Evolutionary conservation across 768 basidiomycete species (phyloP).

Genomic region (Termitomyces eurrhizus): DNA sequence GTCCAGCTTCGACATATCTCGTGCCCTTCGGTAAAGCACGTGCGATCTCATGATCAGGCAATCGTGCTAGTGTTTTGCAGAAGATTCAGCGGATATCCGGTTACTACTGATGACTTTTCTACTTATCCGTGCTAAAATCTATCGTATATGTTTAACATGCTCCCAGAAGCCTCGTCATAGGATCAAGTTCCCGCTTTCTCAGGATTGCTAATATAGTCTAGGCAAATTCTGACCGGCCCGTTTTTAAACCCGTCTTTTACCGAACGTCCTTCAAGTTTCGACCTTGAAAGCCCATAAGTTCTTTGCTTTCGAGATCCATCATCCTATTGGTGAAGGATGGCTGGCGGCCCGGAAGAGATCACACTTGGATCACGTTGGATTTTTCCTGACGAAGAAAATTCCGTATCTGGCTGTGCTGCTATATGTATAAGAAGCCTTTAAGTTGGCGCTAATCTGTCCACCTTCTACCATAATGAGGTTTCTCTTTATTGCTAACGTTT

Average conservation of each 20-base stretch:
- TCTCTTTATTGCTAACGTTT: conserved; percentile 17
- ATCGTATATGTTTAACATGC: not conserved
- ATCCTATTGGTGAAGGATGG: not conserved
- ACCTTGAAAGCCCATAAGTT: not conserved
- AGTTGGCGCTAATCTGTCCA: not conserved
- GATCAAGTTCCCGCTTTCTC: conserved; percentile 3
- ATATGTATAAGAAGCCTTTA: conserved; percentile 1
- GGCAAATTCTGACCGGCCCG: conserved; percentile 9
- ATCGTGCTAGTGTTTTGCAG: conserved; percentile 8
- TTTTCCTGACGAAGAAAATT: conserved; percentile 11
- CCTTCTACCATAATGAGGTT: conserved; percentile 20
- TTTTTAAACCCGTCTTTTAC: not conserved
- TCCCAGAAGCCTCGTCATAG: conserved; percentile 10
- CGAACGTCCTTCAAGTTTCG: not conserved
- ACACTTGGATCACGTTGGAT: conserved; percentile 6
- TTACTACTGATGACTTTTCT: not conserved
- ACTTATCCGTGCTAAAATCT: not conserved
- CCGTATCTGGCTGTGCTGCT: not conserved
- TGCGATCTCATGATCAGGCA: conserved; percentile 10
- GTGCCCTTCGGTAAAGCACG: conserved; percentile 9
- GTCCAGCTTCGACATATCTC: not conserved
- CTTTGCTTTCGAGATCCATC: not conserved
- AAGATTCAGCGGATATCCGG: conserved; percentile 13
- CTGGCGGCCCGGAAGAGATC: conserved; percentile 12
- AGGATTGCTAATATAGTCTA: not conserved